Conservation (phyloP, 768 basidiomycete genomes). For the button mushroom (Agaricus bisporus) region DNA sequence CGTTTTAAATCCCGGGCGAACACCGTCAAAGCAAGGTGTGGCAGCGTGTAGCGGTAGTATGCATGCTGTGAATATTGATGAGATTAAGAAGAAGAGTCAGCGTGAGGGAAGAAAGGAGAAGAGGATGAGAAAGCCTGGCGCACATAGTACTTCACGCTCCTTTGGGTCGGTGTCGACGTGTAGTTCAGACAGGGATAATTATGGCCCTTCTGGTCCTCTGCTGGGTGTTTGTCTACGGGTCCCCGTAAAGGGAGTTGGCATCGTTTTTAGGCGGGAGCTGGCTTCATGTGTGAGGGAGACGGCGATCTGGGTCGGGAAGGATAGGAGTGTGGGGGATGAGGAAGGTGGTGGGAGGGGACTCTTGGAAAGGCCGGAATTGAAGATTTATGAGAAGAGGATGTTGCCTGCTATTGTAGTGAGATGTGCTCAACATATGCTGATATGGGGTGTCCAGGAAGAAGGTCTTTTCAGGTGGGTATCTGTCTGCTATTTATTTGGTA, state of each 20-base stretch:
- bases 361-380: slow-evolving; percentile 9
- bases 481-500: background rate
- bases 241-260: slow-evolving; percentile 35
- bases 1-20: slow-evolving; percentile 23
- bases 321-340: background rate
- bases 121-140: slow-evolving; percentile 49
- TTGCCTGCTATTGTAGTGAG: slow-evolving; percentile 76
- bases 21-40: slow-evolving; percentile 31
- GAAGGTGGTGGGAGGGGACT: slow-evolving; percentile 4
- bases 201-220: slow-evolving; percentile 35
- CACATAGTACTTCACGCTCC: slow-evolving; percentile 54
- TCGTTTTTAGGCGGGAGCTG: slow-evolving; percentile 67
- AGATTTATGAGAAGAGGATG: slow-evolving; percentile 41
- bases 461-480: slow-evolving; percentile 72
- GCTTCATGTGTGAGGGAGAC: slow-evolving; percentile 24
- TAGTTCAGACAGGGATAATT: slow-evolving; percentile 47
- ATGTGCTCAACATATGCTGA: slow-evolving; percentile 75
- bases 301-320: slow-evolving; percentile 21
- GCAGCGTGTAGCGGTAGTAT: slow-evolving; percentile 1
- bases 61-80: slow-evolving; percentile 10
- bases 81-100: slow-evolving; percentile 7
- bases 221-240: slow-evolving; percentile 56
- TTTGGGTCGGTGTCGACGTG: slow-evolving; percentile 41
- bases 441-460: slow-evolving; percentile 84
- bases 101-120: slow-evolving; percentile 4